These are phyloP conservation scores for Hippophae tibetana DNA, from an alignment of 306 rosid species.

Conservation along the genomic window DNA sequence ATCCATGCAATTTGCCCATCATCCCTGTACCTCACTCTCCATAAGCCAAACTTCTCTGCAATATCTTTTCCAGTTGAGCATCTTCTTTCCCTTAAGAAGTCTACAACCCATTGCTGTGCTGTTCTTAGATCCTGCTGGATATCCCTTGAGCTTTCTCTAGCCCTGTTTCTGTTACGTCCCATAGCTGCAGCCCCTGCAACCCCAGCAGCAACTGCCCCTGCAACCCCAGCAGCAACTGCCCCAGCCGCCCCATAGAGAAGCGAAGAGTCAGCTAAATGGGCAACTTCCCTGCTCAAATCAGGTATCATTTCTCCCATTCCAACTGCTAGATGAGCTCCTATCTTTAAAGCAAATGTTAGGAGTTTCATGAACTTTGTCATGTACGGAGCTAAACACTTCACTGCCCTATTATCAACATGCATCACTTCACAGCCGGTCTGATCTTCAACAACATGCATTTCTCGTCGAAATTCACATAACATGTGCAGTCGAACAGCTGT, in stretches of 20 bases:
- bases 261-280: slow-evolving; percentile 71
- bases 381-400: slow-evolving; percentile 77
- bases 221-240: slow-evolving; percentile 57
- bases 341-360: slow-evolving; percentile 76
- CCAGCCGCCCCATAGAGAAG: slow-evolving; percentile 51
- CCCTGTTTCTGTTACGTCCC: slow-evolving; percentile 35
- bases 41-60: slow-evolving; percentile 86
- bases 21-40: slow-evolving; percentile 81
- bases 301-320: slow-evolving; percentile 97
- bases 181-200: slow-evolving; percentile 53
- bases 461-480: slow-evolving; percentile 75
- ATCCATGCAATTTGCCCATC: slow-evolving; percentile 86
- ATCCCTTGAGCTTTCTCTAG: slow-evolving; percentile 45
- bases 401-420: slow-evolving; percentile 77
- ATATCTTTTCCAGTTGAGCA: slow-evolving; percentile 87
- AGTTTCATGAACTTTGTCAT: slow-evolving; percentile 80
- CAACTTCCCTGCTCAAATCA: slow-evolving; percentile 81
- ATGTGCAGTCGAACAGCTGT: slow-evolving; percentile 79
- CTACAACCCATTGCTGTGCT: slow-evolving; percentile 90
- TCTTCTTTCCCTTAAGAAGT: slow-evolving; percentile 70
- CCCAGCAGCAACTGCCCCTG: slow-evolving; percentile 64
- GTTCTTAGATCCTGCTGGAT: slow-evolving; percentile 63
- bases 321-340: slow-evolving; percentile 91
- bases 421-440: slow-evolving; percentile 84
- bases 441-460: slow-evolving; percentile 93